Conservation (phyloP, 306 rosid species). For the Bauhinia variegata region DNA sequence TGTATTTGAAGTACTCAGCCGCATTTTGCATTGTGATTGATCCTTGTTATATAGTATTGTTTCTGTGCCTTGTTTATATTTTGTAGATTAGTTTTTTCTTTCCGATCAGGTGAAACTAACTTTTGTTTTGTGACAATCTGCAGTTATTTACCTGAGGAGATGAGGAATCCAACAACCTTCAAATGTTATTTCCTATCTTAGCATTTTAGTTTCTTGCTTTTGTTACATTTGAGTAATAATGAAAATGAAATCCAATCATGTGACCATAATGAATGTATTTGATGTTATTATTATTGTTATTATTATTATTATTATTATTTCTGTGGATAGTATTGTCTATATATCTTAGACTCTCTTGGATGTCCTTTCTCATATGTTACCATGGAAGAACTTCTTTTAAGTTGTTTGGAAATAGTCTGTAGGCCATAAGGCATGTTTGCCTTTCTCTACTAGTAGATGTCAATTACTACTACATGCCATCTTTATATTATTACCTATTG, state of each 20-base stretch:
- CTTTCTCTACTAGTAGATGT: slow-evolving; percentile 17
- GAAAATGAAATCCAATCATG: slow-evolving; percentile 15
- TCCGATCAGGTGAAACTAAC: slow-evolving; percentile 21
- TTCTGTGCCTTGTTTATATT: slow-evolving; percentile 20
- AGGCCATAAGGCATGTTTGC: slow-evolving; percentile 26
- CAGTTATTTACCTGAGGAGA: slow-evolving; percentile 97
- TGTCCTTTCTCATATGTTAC: slow-evolving; percentile 6
- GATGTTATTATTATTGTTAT: too few relatives aligned
- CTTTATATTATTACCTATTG: slow-evolving; percentile 23
- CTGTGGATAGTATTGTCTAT: slow-evolving; percentile 17
- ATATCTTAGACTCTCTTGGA: neutral
- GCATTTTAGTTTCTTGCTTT: slow-evolving; percentile 11
- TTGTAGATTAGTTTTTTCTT: slow-evolving; percentile 13
- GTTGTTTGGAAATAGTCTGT: slow-evolving; percentile 17
- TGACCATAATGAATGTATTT: slow-evolving; percentile 16
- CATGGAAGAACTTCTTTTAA: slow-evolving; percentile 2
- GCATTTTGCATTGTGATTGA: slow-evolving; percentile 10
- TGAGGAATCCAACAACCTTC: slow-evolving; percentile 92
- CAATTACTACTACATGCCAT: slow-evolving; percentile 18
- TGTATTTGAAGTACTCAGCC: too few relatives aligned
- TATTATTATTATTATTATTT: too few relatives aligned
- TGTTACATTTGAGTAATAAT: slow-evolving; percentile 18
- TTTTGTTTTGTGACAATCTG: slow-evolving; percentile 37
- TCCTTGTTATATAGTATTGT: slow-evolving; percentile 16
- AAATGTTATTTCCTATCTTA: slow-evolving; percentile 68